Base-by-base conservation (phyloP, 2,329 filamentous ascomycete genomes). In the Aureobasidium sp. region DNA sequence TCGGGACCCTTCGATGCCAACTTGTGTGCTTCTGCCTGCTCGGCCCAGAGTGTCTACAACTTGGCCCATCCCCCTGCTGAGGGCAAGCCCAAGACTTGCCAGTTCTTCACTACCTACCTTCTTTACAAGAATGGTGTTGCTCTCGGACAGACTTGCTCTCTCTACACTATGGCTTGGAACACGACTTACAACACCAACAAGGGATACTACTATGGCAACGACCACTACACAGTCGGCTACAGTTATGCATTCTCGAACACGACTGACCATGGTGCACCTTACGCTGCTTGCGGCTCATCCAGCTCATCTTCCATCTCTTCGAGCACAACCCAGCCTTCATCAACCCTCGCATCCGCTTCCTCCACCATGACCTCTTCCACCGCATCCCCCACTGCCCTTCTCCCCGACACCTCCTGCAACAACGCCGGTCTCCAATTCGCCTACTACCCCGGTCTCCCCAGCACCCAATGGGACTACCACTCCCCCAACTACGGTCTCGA, bases 91-190 rank as follows among this genome's bases (percentile, higher is more conserved):
- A 51, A 66, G 65, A 72, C 67, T 14, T 74, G 71, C 67, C 68
- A 68, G 51, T 73, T 72, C 65, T 70, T 71, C 65, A 72, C 73
- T 48, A 71, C 71, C 3, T 72, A 72, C 59, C 56, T 72, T 9
- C 62, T 73, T 9, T 66, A 67, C 53, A 68, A 68, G 55, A 67
- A 71, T 56, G 63, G 63, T 0, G 64, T 64, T 1, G 51, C 65
- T 4, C 36, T 64, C 11, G 65, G 66, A 14, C 70, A 73, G 59
- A 69, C 69, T 63, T 72, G 71, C 63, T 56, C 67, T 6, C 59
- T 68, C 47, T 70, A 69, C 64, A 66, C 63, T 17, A 64, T 67
- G 65, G 63, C 63, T 17, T 68, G 67, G 68, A 63, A 65, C 3
- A 57, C 47, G 11, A 53, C 47, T 22, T 70, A 64, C 42, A 68